phyloP scores from a whole-genome alignment of 176 grass and related monocot genomes.

The Juncus effusus region DNA sequence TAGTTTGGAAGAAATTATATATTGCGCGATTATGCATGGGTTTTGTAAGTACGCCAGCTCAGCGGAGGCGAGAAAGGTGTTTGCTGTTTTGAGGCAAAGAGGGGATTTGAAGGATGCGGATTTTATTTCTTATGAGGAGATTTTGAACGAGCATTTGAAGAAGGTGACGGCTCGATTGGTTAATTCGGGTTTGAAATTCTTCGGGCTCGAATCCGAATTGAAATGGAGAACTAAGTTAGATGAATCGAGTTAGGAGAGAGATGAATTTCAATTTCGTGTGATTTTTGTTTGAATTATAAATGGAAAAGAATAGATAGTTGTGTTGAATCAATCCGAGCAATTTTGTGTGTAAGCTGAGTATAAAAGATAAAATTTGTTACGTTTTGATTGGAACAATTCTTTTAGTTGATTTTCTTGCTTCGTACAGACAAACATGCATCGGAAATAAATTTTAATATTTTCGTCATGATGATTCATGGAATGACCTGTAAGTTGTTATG shows the following conservation, averaged over 20 bases:
- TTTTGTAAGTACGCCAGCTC: slow-evolving; percentile 95
- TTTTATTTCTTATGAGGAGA: slow-evolving; percentile 81
- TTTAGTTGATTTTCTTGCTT: too few species aligned
- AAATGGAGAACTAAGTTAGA: slow-evolving; percentile 50
- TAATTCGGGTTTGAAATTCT: slow-evolving; percentile 86
- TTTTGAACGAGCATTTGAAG: slow-evolving; percentile 81
- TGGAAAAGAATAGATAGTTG: too few species aligned
- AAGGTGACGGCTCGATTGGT: slow-evolving; percentile 75
- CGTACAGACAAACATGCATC: too few species aligned
- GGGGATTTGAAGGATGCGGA: slow-evolving; percentile 59
- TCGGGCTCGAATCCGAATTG: slow-evolving; percentile 68
- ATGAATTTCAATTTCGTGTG: too few species aligned
- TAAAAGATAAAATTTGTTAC: too few species aligned
- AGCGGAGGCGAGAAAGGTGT: slow-evolving; percentile 65
- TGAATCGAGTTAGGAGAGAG: slow-evolving; percentile 24
- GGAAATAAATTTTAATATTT: too few species aligned
- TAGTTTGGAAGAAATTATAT: slow-evolving; percentile 59
- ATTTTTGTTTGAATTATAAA: too few species aligned
- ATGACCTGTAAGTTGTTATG: too few species aligned
- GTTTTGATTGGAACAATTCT: too few species aligned
- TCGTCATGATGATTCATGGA: too few species aligned
- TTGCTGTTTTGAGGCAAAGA: slow-evolving; percentile 56
- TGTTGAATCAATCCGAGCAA: too few species aligned
- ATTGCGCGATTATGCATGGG: slow-evolving; percentile 79
- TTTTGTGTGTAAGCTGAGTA: too few species aligned